Conservation (phyloP, 2,329 filamentous ascomycete species). For the Fusarium sterilihyphosum region DNA sequence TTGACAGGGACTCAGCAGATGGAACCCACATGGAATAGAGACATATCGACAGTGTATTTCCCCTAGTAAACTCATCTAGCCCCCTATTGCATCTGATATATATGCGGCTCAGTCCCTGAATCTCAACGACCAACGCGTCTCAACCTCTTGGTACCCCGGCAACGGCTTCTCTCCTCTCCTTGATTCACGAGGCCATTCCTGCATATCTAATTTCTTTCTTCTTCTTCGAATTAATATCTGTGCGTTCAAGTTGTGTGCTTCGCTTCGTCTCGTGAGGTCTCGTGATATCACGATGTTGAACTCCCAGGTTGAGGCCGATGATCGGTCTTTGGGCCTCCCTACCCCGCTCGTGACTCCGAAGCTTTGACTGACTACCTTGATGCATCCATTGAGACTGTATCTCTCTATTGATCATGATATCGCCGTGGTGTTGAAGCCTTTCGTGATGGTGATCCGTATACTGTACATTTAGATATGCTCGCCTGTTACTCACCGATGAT, state of each 20-base stretch:
- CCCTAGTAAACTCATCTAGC: background rate
- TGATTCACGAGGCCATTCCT: background rate
- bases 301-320: background rate
- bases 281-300: background rate
- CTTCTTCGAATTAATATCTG: constrained; percentile 12
- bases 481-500: background rate
- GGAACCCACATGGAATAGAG: background rate
- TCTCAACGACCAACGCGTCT: background rate
- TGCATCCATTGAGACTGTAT: rapidly evolving
- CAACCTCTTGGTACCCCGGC: constrained; percentile 5
- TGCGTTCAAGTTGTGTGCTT: constrained; percentile 1
- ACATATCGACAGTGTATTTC: background rate
- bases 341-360: background rate
- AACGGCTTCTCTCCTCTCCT: background rate
- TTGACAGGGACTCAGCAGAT: background rate
- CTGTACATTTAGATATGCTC: background rate
- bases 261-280: background rate
- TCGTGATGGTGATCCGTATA: background rate
- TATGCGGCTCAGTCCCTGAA: background rate
- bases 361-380: background rate
- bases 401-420: background rate
- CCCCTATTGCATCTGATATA: constrained; percentile 1
- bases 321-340: background rate
- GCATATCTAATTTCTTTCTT: constrained; percentile 6
- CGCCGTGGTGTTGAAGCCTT: constrained; percentile 14